Base-by-base conservation (phyloP, 257 asterid species). In the Solanum dulcamara region DNA sequence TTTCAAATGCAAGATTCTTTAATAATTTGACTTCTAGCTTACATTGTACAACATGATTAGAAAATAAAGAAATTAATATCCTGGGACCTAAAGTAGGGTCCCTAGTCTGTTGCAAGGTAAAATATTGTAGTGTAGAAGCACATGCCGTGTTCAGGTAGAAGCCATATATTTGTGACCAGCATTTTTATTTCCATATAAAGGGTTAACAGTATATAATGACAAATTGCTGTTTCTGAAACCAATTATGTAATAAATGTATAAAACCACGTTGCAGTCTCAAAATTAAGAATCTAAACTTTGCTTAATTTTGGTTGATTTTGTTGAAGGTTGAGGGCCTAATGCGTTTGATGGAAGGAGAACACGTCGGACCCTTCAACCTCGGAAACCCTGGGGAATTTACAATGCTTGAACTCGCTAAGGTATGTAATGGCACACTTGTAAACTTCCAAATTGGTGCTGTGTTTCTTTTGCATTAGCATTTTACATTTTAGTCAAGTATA, bases 301-400 rank as follows among this genome's bases (percentile, higher is more conserved):
- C 15, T 48, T 79, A 17, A 48, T 30, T 79, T 79, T 18, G 66
- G 44, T 30, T 48, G 5, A 30, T 46, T 83, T 4, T 57, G 24
- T 4, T 57, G 24, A 84, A 96, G 99, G 99, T 96, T 83, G 99
- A 96, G 84, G 99, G 99, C 46, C 92, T 96, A 8, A 94, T 96
- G 91, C 93, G 98, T 40, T 90, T 96, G 94, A 96, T 96, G 99
- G 99, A 96, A 92, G 98, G 99, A 85, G 99, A 96, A 89, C 98
- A 96, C 64, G 97, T 96, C 15, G 99, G 99, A 18, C 99, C 99
- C 62, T 96, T 96, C 93, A 96, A 96, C 89, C 96, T 96, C 40
- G 99, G 99, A 10, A 96, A 96, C 87, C 99, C 99, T 0, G 99
- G 98, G 40, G 98, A 96, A 93, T 96, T 96, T 79, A 96, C 99